phyloP scores from a whole-genome alignment of 2,329 filamentous ascomycete genomes.

The Penicillium hesseltinei region DNA sequence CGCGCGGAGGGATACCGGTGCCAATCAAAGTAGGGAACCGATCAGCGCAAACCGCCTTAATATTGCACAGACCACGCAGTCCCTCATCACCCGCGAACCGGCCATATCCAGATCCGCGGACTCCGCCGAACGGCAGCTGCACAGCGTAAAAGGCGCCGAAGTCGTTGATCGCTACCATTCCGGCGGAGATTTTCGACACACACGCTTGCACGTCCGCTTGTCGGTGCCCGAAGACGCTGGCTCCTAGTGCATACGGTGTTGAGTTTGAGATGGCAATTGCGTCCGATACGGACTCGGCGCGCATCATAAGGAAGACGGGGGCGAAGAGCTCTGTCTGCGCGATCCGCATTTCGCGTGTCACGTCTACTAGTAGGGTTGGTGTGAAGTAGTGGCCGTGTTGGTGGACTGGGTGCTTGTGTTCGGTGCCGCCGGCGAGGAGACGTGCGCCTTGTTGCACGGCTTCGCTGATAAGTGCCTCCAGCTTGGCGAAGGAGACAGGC shows the following conservation, averaged over 20 bases:
- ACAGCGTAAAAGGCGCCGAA: conserved; percentile 93
- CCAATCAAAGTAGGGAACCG: conserved; percentile 55
- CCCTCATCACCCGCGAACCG: conserved; percentile 91
- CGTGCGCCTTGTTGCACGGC: conserved; percentile 77
- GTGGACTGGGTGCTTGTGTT: conserved; percentile 68
- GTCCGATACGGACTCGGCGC: conserved; percentile 61
- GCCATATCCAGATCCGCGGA: conserved; percentile 86
- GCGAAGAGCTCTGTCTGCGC: conserved; percentile 91
- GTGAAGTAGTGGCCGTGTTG: conserved; percentile 85
- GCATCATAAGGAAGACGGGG: conserved; percentile 84
- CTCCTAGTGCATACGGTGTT: conserved; percentile 80
- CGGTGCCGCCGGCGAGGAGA: conserved; percentile 75
- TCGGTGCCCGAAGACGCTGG: conserved; percentile 78
- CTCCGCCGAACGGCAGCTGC: conserved; percentile 89
- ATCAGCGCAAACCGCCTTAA: conserved; percentile 83
- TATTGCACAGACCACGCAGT: conserved; percentile 77
- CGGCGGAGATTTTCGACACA: conserved; percentile 68
- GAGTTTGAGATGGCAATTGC: conserved; percentile 79
- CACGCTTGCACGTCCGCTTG: conserved; percentile 62
- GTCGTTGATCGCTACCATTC: conserved; percentile 95
- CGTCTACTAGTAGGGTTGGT: conserved; percentile 87
- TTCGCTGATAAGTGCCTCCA: conserved; percentile 73
- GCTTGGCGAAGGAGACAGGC: conserved; percentile 66
- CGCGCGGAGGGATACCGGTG: conserved; percentile 75
- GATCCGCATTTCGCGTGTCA: conserved; percentile 80